Evolutionary conservation across 768 basidiomycete genomes (phyloP).

Genomic region (Boletellus ananiceps): DNA sequence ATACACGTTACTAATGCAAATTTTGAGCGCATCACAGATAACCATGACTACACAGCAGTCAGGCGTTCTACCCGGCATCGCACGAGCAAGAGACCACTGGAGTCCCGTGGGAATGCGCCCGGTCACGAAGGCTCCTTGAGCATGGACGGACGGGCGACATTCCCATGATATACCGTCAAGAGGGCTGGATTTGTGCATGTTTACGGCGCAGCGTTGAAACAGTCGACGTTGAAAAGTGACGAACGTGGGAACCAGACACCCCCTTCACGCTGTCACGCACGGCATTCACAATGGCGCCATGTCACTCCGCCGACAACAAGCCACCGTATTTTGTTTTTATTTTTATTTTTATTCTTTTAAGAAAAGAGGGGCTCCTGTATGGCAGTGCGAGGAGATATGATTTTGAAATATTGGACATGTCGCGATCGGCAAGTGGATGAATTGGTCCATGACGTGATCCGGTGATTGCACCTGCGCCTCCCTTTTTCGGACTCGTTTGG

Average conservation of each 20-base stretch:
- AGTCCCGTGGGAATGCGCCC: too few species aligned
- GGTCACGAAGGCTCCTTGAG: too few species aligned
- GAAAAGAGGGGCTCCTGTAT: not conserved
- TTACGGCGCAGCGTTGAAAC: too few species aligned
- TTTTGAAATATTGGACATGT: slow-evolving; percentile 18
- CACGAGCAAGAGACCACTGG: not conserved
- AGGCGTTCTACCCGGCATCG: not conserved
- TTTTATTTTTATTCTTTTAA: not conserved
- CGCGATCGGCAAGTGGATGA: slow-evolving; percentile 30
- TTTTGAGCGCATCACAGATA: not conserved
- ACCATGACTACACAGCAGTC: not conserved
- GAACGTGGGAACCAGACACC: not conserved
- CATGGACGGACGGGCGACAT: too few species aligned
- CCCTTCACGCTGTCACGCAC: not conserved
- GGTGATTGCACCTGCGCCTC: slow-evolving; percentile 13
- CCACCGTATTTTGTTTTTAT: not conserved
- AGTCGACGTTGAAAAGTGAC: not conserved
- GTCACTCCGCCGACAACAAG: not conserved
- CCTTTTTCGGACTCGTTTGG: slow-evolving; percentile 13
- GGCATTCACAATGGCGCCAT: not conserved
- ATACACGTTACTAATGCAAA: not conserved
- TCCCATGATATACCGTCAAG: too few species aligned
- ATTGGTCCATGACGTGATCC: slow-evolving; percentile 33
- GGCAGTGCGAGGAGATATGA: slow-evolving; percentile 1
- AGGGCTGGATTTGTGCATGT: too few species aligned